Conservation (phyloP, 1,139 yeast species). For the Chernovozyma aurita region DNA sequence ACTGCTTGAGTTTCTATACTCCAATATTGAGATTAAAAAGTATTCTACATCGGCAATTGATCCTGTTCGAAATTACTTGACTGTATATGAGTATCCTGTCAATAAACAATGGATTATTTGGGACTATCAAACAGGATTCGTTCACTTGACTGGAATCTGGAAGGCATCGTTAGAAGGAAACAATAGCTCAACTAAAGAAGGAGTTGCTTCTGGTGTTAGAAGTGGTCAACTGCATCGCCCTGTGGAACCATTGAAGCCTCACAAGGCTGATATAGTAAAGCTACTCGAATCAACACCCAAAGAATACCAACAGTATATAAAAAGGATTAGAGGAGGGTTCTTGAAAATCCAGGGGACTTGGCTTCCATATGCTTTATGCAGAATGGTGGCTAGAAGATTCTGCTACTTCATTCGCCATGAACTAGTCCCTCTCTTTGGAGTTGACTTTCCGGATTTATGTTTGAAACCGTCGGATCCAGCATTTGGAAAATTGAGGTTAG, state of each 20-base stretch:
- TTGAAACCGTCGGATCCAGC: slow-evolving; percentile 61
- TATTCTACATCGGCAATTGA: slow-evolving; percentile 69
- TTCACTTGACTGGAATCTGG: slow-evolving; percentile 90
- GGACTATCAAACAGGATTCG: slow-evolving; percentile 87
- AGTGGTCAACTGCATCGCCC: too few relatives aligned
- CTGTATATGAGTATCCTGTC: slow-evolving; percentile 69
- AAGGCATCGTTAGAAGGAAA: slow-evolving; percentile 50
- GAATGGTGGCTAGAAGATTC: slow-evolving; percentile 64
- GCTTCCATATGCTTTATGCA: slow-evolving; percentile 74
- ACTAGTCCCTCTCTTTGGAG: slow-evolving; percentile 78
- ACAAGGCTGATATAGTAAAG: slow-evolving; percentile 75
- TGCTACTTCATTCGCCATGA: slow-evolving; percentile 76
- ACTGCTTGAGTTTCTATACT: slow-evolving; percentile 25
- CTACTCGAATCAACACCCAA: slow-evolving; percentile 71
- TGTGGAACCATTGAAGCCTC: slow-evolving; percentile 14
- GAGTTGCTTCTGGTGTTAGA: not conserved
- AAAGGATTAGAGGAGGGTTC: slow-evolving; percentile 86
- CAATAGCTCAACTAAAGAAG: slow-evolving; percentile 3
- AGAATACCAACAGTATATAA: slow-evolving; percentile 56
- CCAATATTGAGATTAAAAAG: slow-evolving; percentile 53
- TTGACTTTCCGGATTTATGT: slow-evolving; percentile 66
- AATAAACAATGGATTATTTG: slow-evolving; percentile 73
- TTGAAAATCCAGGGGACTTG: slow-evolving; percentile 94
- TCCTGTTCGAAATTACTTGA: slow-evolving; percentile 54
- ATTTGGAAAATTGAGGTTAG: slow-evolving; percentile 58